Evolutionary conservation across 2,329 filamentous ascomycete genomes (phyloP).

Genomic region (Ambrosiella beaveri): DNA sequence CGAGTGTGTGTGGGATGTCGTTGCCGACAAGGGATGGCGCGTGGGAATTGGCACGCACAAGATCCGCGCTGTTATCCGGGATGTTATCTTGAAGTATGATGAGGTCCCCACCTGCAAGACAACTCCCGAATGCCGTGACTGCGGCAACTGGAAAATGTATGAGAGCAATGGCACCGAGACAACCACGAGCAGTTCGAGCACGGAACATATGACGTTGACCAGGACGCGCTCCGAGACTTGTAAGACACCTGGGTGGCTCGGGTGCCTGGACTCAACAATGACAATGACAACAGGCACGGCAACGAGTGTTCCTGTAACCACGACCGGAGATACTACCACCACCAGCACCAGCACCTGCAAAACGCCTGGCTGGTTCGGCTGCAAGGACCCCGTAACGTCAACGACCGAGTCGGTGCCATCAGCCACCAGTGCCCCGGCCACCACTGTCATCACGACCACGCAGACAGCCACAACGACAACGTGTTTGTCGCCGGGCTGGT

Average conservation of each 20-base stretch:
- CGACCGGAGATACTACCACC: constrained; percentile 20
- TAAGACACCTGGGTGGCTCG: constrained; percentile 87
- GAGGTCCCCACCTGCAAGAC: constrained; percentile 57
- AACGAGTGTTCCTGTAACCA: constrained; percentile 18
- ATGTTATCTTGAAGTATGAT: constrained; percentile 74
- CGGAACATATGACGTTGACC: constrained; percentile 27
- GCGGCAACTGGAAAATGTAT: constrained; percentile 85
- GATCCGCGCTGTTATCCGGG: constrained; percentile 72
- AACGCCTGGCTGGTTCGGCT: constrained; percentile 50
- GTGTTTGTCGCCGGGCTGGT: constrained; percentile 14
- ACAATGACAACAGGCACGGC: constrained; percentile 23
- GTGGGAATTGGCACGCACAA: constrained; percentile 83
- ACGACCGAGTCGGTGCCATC: constrained; percentile 20
- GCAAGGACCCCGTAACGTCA: constrained; percentile 31
- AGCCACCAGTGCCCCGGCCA: constrained; percentile 15
- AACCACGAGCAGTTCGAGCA: constrained; percentile 42
- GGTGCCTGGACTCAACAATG: constrained; percentile 52
- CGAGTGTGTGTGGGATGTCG: constrained; percentile 84
- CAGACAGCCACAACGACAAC: constrained; percentile 15
- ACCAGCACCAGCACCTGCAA: constrained; percentile 33
- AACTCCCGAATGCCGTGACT: constrained; percentile 73
- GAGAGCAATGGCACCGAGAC: constrained; percentile 75
- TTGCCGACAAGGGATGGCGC: constrained; percentile 79
- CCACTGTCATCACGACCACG: constrained; percentile 16
- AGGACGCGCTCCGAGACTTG: constrained; percentile 75